phyloP scores from a whole-genome alignment of 2,329 filamentous ascomycete species.

The Didymella lethalis region DNA sequence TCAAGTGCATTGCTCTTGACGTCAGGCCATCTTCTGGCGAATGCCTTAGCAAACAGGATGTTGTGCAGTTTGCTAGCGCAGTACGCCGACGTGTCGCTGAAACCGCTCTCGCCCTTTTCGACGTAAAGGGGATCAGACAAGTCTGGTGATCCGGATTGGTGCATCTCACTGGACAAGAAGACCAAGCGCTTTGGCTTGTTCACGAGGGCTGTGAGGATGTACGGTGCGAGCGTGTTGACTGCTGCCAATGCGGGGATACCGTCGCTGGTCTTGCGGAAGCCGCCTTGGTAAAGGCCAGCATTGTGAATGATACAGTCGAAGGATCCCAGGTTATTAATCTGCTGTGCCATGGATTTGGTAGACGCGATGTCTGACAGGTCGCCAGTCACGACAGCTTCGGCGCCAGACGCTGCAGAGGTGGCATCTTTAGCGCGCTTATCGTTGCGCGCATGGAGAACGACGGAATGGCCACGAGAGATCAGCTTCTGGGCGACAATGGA shows the following conservation, averaged over 20 bases:
- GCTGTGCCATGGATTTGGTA: conserved; percentile 60
- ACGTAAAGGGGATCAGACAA: conserved; percentile 54
- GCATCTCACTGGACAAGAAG: conserved; percentile 62
- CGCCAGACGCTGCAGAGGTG: conserved; percentile 57
- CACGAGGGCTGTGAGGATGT: conserved; percentile 63
- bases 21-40: conserved; percentile 57
- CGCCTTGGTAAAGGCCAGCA: conserved; percentile 60
- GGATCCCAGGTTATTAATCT: conserved; percentile 59
- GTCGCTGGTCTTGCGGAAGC: conserved; percentile 55
- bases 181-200: conserved; percentile 59
- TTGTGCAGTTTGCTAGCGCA: conserved; percentile 65
- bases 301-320: conserved; percentile 68
- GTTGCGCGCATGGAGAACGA: conserved; percentile 66
- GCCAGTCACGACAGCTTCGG: conserved; percentile 60
- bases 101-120: conserved; percentile 46
- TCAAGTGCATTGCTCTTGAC: conserved; percentile 59
- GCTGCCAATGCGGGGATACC: conserved; percentile 61
- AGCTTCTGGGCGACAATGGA: conserved; percentile 61
- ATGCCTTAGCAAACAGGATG: conserved; percentile 63
- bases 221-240: conserved; percentile 66
- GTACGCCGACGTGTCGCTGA: conserved; percentile 55
- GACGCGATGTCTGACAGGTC: conserved; percentile 62
- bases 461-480: conserved; percentile 60
- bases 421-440: conserved; percentile 62
- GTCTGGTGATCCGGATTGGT: conserved; percentile 57